phyloP scores from a whole-genome alignment of 805 yeast species.

The Candida quercuum region DNA sequence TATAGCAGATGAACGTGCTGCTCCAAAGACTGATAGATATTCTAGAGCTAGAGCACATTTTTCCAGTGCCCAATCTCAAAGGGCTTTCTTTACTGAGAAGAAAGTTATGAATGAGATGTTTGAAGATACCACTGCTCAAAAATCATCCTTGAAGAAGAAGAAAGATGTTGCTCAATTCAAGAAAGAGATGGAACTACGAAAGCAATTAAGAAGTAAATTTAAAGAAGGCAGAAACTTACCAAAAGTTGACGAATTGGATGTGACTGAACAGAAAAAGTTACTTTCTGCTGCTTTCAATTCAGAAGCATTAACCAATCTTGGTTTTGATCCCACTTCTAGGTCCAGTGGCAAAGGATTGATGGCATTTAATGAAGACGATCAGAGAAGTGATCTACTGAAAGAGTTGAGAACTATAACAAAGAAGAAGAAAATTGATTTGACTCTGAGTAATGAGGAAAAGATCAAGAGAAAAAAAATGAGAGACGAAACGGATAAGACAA shows the following conservation, averaged over 20 bases:
- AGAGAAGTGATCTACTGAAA: conserved; percentile 21
- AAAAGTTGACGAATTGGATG: conserved; percentile 20
- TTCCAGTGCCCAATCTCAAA: conserved; percentile 35
- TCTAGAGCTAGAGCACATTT: conserved; percentile 29
- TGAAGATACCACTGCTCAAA: conserved; percentile 8
- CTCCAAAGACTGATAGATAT: conserved; percentile 19
- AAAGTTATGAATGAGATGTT: conserved; percentile 25
- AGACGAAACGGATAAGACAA: conserved; percentile 24
- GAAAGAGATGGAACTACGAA: conserved; percentile 3
- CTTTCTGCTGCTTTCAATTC: conserved; percentile 35
- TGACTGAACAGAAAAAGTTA: conserved; percentile 23
- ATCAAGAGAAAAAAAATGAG: conserved; percentile 24
- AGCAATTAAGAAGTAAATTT: conserved; percentile 4
- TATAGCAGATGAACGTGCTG: conserved; percentile 21
- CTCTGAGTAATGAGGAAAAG: conserved; percentile 26
- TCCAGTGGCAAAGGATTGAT: conserved; percentile 13
- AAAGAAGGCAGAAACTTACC: conserved; percentile 25
- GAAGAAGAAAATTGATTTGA: conserved; percentile 28
- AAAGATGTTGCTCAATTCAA: conserved; percentile 28
- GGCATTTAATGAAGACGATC: conserved; percentile 10
- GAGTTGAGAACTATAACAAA: conserved; percentile 25
- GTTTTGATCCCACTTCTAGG: conserved; percentile 45
- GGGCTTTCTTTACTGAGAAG: conserved; percentile 47
- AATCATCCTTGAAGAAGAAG: conserved; percentile 33
- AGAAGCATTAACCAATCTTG: conserved; percentile 35